Percentiles rank a stretch among this genome's conserved stretches.
phyloP scores from a whole-genome alignment of 2,329 filamentous ascomycete species.

The Hansfordia pulvinata region DNA sequence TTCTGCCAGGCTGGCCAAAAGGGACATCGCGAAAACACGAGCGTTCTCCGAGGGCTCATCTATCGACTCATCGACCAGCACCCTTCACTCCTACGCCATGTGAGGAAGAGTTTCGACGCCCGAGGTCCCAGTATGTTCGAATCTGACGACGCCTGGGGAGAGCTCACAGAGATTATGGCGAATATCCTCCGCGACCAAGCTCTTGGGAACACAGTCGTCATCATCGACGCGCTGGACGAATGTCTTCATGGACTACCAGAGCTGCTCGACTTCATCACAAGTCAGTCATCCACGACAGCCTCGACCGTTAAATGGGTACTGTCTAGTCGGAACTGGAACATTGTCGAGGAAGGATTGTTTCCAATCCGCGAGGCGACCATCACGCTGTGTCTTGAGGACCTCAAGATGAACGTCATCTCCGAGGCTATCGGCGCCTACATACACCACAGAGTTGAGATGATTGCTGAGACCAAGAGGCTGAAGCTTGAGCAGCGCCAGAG shows the following conservation, averaged over 20 bases:
- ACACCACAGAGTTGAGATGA: constrained; percentile 12
- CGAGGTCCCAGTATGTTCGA: constrained; percentile 19
- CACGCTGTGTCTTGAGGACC: too few relatives aligned
- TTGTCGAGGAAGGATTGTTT: too few relatives aligned
- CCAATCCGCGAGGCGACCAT: too few relatives aligned
- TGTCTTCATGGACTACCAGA: neutral
- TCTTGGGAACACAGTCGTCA: neutral
- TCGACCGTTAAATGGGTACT: neutral
- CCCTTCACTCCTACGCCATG: constrained; percentile 19
- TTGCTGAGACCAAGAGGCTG: neutral
- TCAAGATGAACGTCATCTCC: too few relatives aligned
- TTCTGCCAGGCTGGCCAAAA: constrained; percentile 19
- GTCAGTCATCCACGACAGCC: neutral
- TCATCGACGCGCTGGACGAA: neutral
- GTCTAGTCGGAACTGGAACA: neutral
- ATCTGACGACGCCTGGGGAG: neutral
- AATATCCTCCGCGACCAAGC: neutral
- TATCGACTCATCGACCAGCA: constrained; percentile 14
- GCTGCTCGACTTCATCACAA: neutral
- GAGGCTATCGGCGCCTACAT: constrained; percentile 21
- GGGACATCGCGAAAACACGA: constrained; percentile 13
- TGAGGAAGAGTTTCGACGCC: constrained; percentile 17
- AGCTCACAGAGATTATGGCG: neutral
- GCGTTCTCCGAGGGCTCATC: constrained; percentile 18
- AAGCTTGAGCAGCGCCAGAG: neutral